Evolutionary conservation across 176 grass and related monocot genomes (phyloP).

Genomic region (Cocos nucifera): DNA sequence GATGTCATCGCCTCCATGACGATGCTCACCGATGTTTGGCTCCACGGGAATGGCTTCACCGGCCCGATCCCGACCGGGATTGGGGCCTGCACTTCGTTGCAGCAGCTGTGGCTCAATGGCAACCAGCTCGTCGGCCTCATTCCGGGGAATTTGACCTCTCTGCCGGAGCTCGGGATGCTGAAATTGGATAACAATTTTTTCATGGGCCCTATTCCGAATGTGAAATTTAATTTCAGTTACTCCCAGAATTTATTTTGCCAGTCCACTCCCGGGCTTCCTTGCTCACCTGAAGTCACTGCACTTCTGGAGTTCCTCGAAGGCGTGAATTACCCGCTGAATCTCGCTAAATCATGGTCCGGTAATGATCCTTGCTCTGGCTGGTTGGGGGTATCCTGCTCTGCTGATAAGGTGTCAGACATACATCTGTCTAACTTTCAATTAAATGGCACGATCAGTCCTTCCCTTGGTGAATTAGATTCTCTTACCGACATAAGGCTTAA

Average conservation of each 20-base stretch:
- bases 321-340: slow-evolving; percentile 26
- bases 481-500: slow-evolving; percentile 40
- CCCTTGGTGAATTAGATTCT: slow-evolving; percentile 38
- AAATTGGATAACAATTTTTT: slow-evolving; percentile 66
- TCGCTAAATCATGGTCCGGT: slow-evolving; percentile 34
- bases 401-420: slow-evolving; percentile 29
- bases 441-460: slow-evolving; percentile 62
- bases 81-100: slow-evolving; percentile 29
- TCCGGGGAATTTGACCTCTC: slow-evolving; percentile 24
- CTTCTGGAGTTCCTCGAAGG: slow-evolving; percentile 46
- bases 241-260: slow-evolving; percentile 50
- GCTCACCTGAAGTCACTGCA: slow-evolving; percentile 40
- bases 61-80: slow-evolving; percentile 53
- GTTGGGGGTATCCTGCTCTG: slow-evolving; percentile 50
- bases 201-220: slow-evolving; percentile 47
- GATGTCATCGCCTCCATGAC: slow-evolving; percentile 42
- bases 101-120: slow-evolving; percentile 38
- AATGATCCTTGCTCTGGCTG: slow-evolving; percentile 47
- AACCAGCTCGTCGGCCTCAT: slow-evolving; percentile 73
- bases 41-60: slow-evolving; percentile 75
- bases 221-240: slow-evolving; percentile 43
- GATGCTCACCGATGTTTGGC: slow-evolving; percentile 48
- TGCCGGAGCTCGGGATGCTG: slow-evolving; percentile 35
- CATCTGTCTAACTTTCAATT: slow-evolving; percentile 38
- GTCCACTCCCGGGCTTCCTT: slow-evolving; percentile 21